Conservation (phyloP, 495 filamentous ascomycete genomes). For the Tricharina praecox region DNA sequence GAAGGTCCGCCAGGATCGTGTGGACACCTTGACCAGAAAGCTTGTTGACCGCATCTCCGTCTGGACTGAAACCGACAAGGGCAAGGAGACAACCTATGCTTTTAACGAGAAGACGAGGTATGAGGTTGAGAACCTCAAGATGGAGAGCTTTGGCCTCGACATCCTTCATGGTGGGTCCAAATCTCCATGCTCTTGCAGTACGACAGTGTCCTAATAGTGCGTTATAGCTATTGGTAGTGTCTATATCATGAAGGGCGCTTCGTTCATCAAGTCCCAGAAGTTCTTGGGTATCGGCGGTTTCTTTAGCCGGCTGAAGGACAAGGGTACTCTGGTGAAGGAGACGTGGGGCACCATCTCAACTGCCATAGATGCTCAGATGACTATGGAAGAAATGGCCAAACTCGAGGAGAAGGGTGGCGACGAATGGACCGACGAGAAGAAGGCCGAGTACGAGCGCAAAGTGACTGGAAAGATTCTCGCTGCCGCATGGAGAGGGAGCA, state of each 20-base stretch:
- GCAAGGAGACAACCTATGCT: slow-evolving; percentile 60
- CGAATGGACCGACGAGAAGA: slow-evolving; percentile 97
- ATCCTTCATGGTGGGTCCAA: slow-evolving; percentile 51
- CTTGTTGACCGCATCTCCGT: slow-evolving; percentile 79
- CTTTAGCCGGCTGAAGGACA: slow-evolving; percentile 85
- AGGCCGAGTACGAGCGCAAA: slow-evolving; percentile 82
- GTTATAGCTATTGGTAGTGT: slow-evolving; percentile 60
- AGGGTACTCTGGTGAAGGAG: slow-evolving; percentile 89
- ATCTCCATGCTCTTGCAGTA: background rate
- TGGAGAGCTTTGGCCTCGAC: slow-evolving; percentile 95
- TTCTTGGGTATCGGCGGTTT: slow-evolving; percentile 93
- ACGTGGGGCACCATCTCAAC: slow-evolving; percentile 95
- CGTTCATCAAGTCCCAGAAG: slow-evolving; percentile 85
- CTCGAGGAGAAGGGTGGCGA: slow-evolving; percentile 88
- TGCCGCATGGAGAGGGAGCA: slow-evolving; percentile 90
- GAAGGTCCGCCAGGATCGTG: slow-evolving; percentile 72
- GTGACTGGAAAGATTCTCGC: slow-evolving; percentile 98
- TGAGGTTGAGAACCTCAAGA: slow-evolving; percentile 95
- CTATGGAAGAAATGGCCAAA: slow-evolving; percentile 98
- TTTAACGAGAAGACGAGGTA: slow-evolving; percentile 89
- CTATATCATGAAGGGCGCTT: slow-evolving; percentile 72
- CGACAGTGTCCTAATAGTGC: background rate
- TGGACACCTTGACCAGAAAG: slow-evolving; percentile 66
- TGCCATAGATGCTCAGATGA: slow-evolving; percentile 95
- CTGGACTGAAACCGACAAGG: slow-evolving; percentile 95